Conservation (phyloP, 108 stramenopile genomes). For the Cyclotella atomus region DNA sequence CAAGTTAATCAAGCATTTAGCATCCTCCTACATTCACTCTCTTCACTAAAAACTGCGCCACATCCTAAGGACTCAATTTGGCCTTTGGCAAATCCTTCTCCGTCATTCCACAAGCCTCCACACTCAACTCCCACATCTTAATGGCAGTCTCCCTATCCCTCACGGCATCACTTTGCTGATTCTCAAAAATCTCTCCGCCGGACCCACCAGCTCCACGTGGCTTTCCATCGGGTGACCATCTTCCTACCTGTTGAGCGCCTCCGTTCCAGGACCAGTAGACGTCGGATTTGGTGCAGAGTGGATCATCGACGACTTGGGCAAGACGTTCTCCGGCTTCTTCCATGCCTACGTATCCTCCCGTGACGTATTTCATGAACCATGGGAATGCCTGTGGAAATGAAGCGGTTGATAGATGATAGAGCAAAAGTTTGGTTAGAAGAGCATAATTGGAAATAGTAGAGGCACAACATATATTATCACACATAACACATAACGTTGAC, state of each 20-base stretch:
- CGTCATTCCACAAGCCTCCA: constrained; percentile 68
- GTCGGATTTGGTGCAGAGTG: constrained; percentile 83
- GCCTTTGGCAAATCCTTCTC: constrained; percentile 85
- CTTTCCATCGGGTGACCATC: constrained; percentile 81
- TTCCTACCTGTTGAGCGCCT: constrained; percentile 87
- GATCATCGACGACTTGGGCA: constrained; percentile 87
- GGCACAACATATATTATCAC: too few relatives aligned
- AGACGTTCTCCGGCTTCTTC: constrained; percentile 91
- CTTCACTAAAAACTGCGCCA: too few relatives aligned
- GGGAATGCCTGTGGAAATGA: constrained; percentile 55
- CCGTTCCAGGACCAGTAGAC: constrained; percentile 99
- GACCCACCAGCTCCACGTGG: constrained; percentile 92
- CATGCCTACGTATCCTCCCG: constrained; percentile 91
- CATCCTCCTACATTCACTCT: too few relatives aligned
- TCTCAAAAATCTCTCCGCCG: constrained; percentile 95
- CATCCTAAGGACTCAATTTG: too few relatives aligned
- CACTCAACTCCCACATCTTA: constrained; percentile 93
- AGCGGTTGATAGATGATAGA: too few relatives aligned
- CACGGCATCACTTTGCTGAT: constrained; percentile 86
- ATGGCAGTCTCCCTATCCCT: constrained; percentile 71
- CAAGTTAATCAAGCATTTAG: too few relatives aligned
- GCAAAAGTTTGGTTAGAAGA: too few relatives aligned
- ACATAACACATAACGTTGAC: constrained; percentile 41
- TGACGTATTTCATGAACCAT: constrained; percentile 90
- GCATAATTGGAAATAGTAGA: too few relatives aligned